Conservation (phyloP, 768 basidiomycete genomes). For the Xerocomus potaroensis region DNA sequence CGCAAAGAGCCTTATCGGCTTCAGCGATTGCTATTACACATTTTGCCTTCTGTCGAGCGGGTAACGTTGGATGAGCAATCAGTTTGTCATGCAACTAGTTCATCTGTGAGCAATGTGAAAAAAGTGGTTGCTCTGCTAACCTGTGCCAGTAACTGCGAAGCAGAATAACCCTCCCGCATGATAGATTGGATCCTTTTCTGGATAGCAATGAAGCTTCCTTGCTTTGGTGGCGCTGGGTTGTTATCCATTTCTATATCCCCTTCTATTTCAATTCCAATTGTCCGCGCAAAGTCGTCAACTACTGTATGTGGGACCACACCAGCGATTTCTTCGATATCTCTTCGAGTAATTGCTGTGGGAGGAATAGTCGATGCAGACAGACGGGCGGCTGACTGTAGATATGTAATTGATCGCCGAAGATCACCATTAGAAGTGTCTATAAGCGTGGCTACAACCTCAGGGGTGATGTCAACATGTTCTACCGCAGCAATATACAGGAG, state of each 20-base stretch:
- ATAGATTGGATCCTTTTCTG: constrained; percentile 68
- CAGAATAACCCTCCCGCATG: constrained; percentile 88
- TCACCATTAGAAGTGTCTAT: constrained; percentile 86
- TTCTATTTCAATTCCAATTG: constrained; percentile 67
- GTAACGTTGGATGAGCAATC: constrained; percentile 75
- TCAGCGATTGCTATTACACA: constrained; percentile 87
- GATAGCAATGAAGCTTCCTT: constrained; percentile 55
- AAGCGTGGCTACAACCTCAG: constrained; percentile 64
- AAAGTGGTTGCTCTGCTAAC: constrained; percentile 39
- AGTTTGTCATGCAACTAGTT: constrained; percentile 85
- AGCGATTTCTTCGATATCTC: constrained; percentile 93
- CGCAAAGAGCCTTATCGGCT: constrained; percentile 92
- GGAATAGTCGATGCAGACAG: constrained; percentile 72
- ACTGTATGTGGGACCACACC: constrained; percentile 83
- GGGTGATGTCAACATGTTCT: constrained; percentile 60
- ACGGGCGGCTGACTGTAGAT: constrained; percentile 92
- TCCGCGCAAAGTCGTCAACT: constrained; percentile 62
- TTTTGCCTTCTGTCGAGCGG: constrained; percentile 72
- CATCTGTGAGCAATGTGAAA: constrained; percentile 3
- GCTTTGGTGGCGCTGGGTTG: constrained; percentile 18
- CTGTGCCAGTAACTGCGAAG: constrained; percentile 83
- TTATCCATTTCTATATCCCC: constrained; percentile 52
- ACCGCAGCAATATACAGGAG: constrained; percentile 74
- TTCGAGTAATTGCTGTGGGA: constrained; percentile 67
- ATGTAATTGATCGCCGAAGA: constrained; percentile 94